phyloP scores from a whole-genome alignment of 441 rosid species.

The Biscutella laevigata region DNA sequence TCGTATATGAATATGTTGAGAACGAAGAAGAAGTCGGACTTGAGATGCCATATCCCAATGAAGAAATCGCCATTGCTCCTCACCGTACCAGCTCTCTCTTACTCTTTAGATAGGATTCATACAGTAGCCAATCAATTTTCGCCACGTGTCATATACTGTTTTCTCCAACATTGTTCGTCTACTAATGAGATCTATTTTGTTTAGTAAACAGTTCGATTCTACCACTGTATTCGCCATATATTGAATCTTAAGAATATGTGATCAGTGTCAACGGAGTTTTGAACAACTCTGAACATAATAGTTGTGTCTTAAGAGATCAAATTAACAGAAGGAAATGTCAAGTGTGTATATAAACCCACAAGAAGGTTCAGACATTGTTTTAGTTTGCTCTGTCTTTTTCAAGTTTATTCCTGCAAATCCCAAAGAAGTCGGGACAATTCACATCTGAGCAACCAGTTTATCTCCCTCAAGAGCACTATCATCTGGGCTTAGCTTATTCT shows the following conservation, averaged over 20 bases:
- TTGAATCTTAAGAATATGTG: too few species aligned
- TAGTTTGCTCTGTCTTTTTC: neutral
- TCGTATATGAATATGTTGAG: neutral
- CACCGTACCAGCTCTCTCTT: too few species aligned
- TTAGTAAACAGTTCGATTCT: too few species aligned
- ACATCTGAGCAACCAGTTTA: constrained; percentile 25
- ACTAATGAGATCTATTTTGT: too few species aligned
- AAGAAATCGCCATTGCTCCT: constrained; percentile 20
- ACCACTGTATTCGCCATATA: too few species aligned
- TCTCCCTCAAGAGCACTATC: constrained; percentile 13
- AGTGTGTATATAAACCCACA: too few species aligned
- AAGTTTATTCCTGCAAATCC: neutral
- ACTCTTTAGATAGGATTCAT: constrained; percentile 8
- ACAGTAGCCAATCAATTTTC: neutral
- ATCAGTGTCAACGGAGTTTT: neutral
- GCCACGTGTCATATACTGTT: constrained; percentile 16
- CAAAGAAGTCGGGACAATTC: neutral
- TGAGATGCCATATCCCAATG: constrained; percentile 15
- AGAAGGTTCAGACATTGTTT: neutral
- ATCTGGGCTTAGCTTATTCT: constrained; percentile 35
- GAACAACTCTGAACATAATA: too few species aligned
- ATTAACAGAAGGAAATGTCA: neutral
- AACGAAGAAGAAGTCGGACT: constrained; percentile 6
- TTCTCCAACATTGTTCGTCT: too few species aligned
- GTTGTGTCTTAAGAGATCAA: constrained; percentile 1